Evolutionary conservation across 1,284 basidiomycete genomes (phyloP).

Genomic region (Meira nashicola): DNA sequence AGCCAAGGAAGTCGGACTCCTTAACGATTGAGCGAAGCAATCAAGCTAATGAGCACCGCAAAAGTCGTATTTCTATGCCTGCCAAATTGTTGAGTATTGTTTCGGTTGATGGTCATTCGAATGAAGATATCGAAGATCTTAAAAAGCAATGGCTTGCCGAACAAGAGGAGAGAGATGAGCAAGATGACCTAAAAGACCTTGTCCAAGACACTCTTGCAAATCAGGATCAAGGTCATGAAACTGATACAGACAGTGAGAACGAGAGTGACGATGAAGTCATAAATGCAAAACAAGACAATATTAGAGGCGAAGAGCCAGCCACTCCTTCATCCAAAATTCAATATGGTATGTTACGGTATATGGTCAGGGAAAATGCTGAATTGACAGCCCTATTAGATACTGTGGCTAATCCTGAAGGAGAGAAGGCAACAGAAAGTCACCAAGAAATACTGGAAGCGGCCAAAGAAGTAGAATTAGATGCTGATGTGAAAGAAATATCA

Average conservation of each 20-base stretch:
- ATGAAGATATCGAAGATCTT: background rate
- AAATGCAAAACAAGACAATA: background rate
- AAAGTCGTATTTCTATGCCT: slow-evolving; percentile 2
- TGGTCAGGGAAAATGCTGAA: too few species aligned
- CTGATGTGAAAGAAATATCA: too few species aligned
- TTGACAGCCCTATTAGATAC: too few species aligned
- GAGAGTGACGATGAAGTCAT: background rate
- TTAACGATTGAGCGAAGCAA: background rate
- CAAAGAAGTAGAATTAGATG: too few species aligned
- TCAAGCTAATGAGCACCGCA: background rate
- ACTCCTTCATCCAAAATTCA: too few species aligned
- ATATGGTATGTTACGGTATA: too few species aligned
- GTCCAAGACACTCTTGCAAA: background rate
- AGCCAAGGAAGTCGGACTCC: too few species aligned
- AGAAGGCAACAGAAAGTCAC: too few species aligned
- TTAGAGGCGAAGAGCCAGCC: too few species aligned
- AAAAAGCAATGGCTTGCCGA: slow-evolving; percentile 5
- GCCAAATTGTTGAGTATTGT: background rate
- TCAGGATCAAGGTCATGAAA: background rate
- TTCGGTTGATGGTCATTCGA: background rate
- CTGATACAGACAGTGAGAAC: background rate
- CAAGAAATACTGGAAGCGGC: too few species aligned
- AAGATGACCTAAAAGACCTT: background rate
- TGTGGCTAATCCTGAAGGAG: too few species aligned
- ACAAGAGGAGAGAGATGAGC: background rate